Base-by-base conservation (phyloP, 345 rosid species). In the Odontarrhena argentea region DNA sequence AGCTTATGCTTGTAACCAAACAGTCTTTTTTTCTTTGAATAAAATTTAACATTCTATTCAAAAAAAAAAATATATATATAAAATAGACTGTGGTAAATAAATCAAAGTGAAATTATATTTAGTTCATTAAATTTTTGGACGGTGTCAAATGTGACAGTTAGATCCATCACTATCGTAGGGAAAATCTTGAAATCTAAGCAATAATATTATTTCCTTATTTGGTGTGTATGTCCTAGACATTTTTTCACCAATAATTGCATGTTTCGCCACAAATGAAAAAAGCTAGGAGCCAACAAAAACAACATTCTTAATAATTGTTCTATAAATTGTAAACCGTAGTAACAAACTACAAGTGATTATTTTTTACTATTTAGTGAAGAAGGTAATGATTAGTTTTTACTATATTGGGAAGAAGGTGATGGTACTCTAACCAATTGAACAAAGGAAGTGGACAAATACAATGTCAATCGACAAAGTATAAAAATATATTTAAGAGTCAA, bases 61-160 rank as follows among this genome's bases (percentile, higher is more conserved):
- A n/a, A n/a, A n/a, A n/a, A n/a, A n/a, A n/a, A n/a, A n/a, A n/a
- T n/a, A n/a, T n/a, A n/a, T n/a, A n/a, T n/a, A n/a, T n/a, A n/a
- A 18, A 18, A 18, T 18, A 0, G 22, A 18, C 22, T 18, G 22
- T 18, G 22, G 22, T 18, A 18, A 18, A 18, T 18, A 18, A 18
- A 18, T 18, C 1, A 1, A 18, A 18, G 22, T 28, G 32, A 28
- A 28, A 28, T 28, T 28, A 28, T 28, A 48, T 48, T 13, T 47
- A 9, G 8, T 49, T 30, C 26, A 13, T 11, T 22, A 40, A 36
- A 14, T 9, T 54, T 32, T 32, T 11, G 43, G 32, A 42, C 44
- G 42, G 59, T 49, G 66, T 68, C 13, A 58, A 68, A 40, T 49
- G 59, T 58, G 73, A 68, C 43, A 57, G 58, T 37, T 8, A 48